phyloP scores from a whole-genome alignment of 257 asterid genomes.

The Lantana camara region DNA sequence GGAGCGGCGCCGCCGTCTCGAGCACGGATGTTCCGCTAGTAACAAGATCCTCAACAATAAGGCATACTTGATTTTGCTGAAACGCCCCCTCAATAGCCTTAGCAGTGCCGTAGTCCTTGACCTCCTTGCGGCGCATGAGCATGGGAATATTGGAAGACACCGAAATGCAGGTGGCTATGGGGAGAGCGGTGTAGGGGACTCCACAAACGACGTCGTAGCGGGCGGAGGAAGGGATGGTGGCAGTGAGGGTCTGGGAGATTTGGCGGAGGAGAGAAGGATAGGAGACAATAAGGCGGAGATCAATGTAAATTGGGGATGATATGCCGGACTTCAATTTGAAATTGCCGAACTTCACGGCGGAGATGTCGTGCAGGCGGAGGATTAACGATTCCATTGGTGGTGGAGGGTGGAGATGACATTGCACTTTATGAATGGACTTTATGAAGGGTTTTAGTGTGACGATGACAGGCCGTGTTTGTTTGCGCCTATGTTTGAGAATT shows the following conservation, averaged over 20 bases:
- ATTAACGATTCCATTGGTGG: slow-evolving; percentile 72
- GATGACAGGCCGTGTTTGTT: not conserved
- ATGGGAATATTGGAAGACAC: slow-evolving; percentile 60
- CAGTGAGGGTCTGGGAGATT: slow-evolving; percentile 66
- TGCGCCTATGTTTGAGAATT: not conserved
- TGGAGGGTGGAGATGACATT: slow-evolving; percentile 27
- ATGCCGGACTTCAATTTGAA: slow-evolving; percentile 97
- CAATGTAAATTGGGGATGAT: slow-evolving; percentile 90
- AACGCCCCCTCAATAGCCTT: slow-evolving; percentile 89
- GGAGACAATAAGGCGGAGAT: slow-evolving; percentile 92
- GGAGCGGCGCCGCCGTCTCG: slow-evolving; percentile 88
- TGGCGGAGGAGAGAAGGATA: slow-evolving; percentile 78
- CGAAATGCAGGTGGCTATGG: slow-evolving; percentile 90
- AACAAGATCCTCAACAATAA: slow-evolving; percentile 89
- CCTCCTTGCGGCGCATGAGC: slow-evolving; percentile 97
- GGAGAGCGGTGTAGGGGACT: slow-evolving; percentile 96
- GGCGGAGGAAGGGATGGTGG: slow-evolving; percentile 61
- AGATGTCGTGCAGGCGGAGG: slow-evolving; percentile 82
- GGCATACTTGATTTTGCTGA: slow-evolving; percentile 52
- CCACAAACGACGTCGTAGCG: slow-evolving; percentile 83
- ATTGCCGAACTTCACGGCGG: slow-evolving; percentile 95
- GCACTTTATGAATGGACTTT: not conserved
- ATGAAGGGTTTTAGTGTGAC: slow-evolving; percentile 26
- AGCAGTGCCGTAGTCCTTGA: slow-evolving; percentile 88
- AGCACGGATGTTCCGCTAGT: slow-evolving; percentile 95